Base-by-base conservation (phyloP, 805 yeast species). In the Kodamaea leandrae region DNA sequence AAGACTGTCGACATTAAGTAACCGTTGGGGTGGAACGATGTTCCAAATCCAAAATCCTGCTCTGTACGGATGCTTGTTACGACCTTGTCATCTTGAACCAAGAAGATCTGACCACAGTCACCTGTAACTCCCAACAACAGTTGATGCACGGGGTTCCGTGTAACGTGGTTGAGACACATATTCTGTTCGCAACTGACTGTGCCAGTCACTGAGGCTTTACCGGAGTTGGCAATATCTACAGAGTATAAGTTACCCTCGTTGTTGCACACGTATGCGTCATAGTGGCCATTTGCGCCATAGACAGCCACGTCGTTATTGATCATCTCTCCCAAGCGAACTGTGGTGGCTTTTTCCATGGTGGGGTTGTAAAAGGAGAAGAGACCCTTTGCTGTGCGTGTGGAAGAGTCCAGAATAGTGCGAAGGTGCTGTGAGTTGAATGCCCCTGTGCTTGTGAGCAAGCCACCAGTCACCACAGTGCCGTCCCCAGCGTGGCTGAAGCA, bases 1-100 rank as follows among this genome's bases (percentile, higher is more conserved):
- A 88, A 88, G 17, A 89, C 82, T 0, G 86, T 80, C 1, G 93
- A 81, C 57, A 90, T 84, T 47, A 80, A 72, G 39, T 71, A 51
- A 15, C 91, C 95, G 33, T 86, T 81, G n/a, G 82, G 76, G 45
- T 83, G 82, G 64, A 82, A 89, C 20, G 84, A 77, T 0, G 86
- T 80, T 4, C 95, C 89, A 55, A 89, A 86, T 2, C 96, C 96
- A 34, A 83, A 77, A 50, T 86, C 96, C 43, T 83, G 80, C 0
- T 91, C 81, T 42, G 67, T 71, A 9, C 32, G 28, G 39, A 79
- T 68, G 2, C 77, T 64, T 35, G 61, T 57, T 9, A 62, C 51
- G 15, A 57, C 57, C n/a, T 58, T 50, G 15, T 47, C 45, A 4
- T 46, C 38, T 46, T 77, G 80, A 17, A 75, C 51, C 26, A 90